Base-by-base conservation (phyloP, 1,284 basidiomycete genomes). In the Rhodofomes roseus region DNA sequence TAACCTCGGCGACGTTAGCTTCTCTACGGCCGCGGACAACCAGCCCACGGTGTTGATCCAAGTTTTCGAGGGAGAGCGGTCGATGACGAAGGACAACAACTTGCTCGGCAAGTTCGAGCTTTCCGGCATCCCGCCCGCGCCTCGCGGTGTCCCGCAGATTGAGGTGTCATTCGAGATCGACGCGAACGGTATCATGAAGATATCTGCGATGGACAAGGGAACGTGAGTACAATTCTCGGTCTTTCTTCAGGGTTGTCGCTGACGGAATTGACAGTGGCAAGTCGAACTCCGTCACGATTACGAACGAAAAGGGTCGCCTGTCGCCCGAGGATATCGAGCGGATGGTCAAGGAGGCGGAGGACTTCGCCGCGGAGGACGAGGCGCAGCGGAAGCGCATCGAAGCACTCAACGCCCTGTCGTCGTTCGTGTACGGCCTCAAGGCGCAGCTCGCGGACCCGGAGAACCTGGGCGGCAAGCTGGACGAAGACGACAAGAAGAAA, bases 51-150 rank as follows among this genome's bases (percentile, higher is more conserved):
- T 96, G 65, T 76, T 93, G 60, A 96, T 96, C 75, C 89, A 92
- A 72, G 94, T 98, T 61, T 97, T 82, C 73, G 94, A 97, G 82
- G 95, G 95, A 75, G 95, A 97, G 79, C 93, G 95, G 74, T 88
- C 93, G 51, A 79, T 96, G 74, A 97, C 95, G 70, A 96, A 96
- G 86, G 95, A 98, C 81, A 98, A 98, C 88, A 96, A 97, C 82
- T 84, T 91, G 58, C 90, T 99, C 65, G 96, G 96, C 79, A 95
- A 96, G 77, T 98, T 98, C 72, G 96, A 98, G 78, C 87, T 98
- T 52, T 90, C 86, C 61, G 77, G 92, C 63, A 97, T 98, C 65
- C 96, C 96, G 22, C 95, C 95, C 41, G 92, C 96, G 1, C 95
- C 96, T 63, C 93, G 95, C 64, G 96, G 96, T 73, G 92, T 96